Conservation (phyloP, 805 yeast genomes). For the Ogataea saltuana region DNA sequence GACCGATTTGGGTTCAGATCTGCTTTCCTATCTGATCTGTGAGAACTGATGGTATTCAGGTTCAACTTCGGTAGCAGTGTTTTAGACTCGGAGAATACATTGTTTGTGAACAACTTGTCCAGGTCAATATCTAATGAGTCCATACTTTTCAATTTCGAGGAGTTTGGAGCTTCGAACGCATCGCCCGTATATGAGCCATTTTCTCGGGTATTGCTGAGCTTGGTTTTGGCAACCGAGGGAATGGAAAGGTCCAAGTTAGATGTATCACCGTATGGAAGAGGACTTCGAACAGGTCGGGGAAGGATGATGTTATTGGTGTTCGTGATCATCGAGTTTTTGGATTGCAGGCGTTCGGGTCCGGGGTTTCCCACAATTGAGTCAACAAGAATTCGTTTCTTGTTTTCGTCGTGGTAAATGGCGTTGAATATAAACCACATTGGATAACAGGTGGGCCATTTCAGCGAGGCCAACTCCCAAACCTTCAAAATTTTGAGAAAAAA, state of each 20-base stretch:
- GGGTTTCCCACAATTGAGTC: slow-evolving; percentile 12
- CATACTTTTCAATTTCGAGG: slow-evolving; percentile 14
- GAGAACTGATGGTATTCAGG: slow-evolving; percentile 9
- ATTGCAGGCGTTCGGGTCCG: neutral
- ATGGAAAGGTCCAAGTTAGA: slow-evolving; percentile 8
- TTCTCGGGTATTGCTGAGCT: slow-evolving; percentile 8
- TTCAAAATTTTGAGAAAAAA: slow-evolving; percentile 26
- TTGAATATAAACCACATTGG: slow-evolving; percentile 56
- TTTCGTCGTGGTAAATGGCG: slow-evolving; percentile 38
- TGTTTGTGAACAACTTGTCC: slow-evolving; percentile 28
- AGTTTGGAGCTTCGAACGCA: neutral
- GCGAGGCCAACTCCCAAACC: slow-evolving; percentile 42
- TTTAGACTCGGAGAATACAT: slow-evolving; percentile 27
- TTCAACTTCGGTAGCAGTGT: slow-evolving; percentile 22
- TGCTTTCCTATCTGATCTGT: neutral
- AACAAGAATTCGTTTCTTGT: slow-evolving; percentile 19
- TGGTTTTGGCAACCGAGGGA: slow-evolving; percentile 15
- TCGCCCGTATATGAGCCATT: slow-evolving; percentile 4
- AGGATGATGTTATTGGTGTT: slow-evolving; percentile 16
- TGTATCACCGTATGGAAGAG: neutral
- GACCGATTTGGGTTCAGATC: neutral
- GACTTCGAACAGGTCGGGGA: slow-evolving; percentile 8
- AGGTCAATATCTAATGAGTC: slow-evolving; percentile 22
- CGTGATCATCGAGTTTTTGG: slow-evolving; percentile 14
- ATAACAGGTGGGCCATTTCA: slow-evolving; percentile 55